These are phyloP conservation scores for Geotrichum klebahnii DNA, from an alignment of 1,139 yeast genomes.

Conservation along the genomic window DNA sequence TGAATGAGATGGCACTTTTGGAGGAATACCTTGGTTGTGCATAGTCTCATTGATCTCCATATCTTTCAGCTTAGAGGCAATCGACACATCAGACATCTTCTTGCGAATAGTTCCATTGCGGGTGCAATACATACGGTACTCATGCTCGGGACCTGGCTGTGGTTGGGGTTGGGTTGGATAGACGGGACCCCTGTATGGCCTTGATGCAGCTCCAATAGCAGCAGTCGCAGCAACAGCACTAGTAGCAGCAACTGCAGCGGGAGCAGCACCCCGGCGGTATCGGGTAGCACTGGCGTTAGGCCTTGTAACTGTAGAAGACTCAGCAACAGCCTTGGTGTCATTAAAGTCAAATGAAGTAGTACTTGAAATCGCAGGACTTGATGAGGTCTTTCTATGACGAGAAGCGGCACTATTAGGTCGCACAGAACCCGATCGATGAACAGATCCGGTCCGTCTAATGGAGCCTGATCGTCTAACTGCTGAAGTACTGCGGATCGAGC, in stretches of 20 bases:
- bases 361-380: slow-evolving; percentile 8
- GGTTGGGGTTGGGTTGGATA: slow-evolving; percentile 20
- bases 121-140: slow-evolving; percentile 15
- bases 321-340: not conserved
- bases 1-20: slow-evolving; percentile 32
- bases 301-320: not conserved
- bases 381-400: not conserved
- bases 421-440: not conserved
- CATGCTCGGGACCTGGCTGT: slow-evolving; percentile 13
- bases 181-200: slow-evolving; percentile 19
- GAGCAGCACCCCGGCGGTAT: not conserved
- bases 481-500: slow-evolving; percentile 1
- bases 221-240: slow-evolving; percentile 13
- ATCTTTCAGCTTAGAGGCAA: slow-evolving; percentile 15
- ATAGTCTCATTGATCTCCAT: slow-evolving; percentile 20
- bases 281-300: not conserved
- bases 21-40: slow-evolving; percentile 32
- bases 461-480: slow-evolving; percentile 6
- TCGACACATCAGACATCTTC: slow-evolving; percentile 9
- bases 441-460: slow-evolving; percentile 1
- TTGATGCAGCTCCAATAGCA: slow-evolving; percentile 18
- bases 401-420: not conserved
- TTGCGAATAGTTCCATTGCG: slow-evolving; percentile 11
- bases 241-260: not conserved
- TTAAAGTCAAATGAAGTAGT: slow-evolving; percentile 8